Evolutionary conservation across 2,329 filamentous ascomycete species (phyloP).

Genomic region (Hymenoscyphus occultus): DNA sequence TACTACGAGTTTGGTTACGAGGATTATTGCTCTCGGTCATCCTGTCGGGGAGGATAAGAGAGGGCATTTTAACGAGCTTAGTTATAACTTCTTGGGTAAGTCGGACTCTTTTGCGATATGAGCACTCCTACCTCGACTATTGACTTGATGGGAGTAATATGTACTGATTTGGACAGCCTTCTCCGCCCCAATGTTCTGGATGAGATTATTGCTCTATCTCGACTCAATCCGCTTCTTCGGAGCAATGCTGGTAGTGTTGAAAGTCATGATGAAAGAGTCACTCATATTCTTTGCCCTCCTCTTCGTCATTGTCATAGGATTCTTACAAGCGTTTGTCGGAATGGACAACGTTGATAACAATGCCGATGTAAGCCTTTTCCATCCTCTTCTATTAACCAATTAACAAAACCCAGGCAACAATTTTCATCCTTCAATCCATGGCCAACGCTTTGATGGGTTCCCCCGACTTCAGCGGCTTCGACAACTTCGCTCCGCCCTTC

Average conservation of each 20-base stretch:
- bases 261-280: constrained; percentile 91
- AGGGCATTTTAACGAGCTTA: constrained; percentile 68
- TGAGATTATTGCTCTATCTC: constrained; percentile 83
- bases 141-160: not conserved
- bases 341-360: constrained; percentile 80
- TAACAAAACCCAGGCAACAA: constrained; percentile 48
- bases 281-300: constrained; percentile 95
- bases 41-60: constrained; percentile 48
- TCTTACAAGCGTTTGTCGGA: constrained; percentile 91
- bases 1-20: constrained; percentile 71
- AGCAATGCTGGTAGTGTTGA: constrained; percentile 94
- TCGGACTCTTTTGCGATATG: too few relatives aligned
- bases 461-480: constrained; percentile 85
- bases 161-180: constrained; percentile 55
- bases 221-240: constrained; percentile 96
- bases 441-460: constrained; percentile 87
- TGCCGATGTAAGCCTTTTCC: constrained; percentile 37
- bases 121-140: not conserved
- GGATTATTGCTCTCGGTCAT: constrained; percentile 74
- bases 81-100: constrained; percentile 77
- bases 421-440: constrained; percentile 78
- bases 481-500: constrained; percentile 87
- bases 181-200: constrained; percentile 95
- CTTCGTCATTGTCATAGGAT: constrained; percentile 76
- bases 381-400: not conserved